Base-by-base conservation (phyloP, 1,284 basidiomycete genomes). In the Cryptococcus hybrid region DNA sequence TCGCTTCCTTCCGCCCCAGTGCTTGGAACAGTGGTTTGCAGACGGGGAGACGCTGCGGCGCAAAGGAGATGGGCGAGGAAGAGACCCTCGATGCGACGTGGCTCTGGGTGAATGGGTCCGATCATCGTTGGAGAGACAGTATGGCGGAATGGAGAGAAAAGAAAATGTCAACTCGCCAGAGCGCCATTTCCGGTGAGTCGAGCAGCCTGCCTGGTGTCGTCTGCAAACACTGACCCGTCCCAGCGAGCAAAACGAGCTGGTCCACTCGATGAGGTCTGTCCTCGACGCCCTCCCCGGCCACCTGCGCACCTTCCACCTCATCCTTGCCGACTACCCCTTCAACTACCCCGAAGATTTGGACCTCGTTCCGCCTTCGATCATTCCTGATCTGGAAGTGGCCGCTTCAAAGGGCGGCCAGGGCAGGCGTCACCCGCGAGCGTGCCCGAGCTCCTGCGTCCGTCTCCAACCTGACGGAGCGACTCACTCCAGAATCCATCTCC, bases 81-180 rank as follows among this genome's bases (percentile, higher is more conserved):
- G 73, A 74, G 38, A 64, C 55, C 34, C 59, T 76, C 15, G 76
- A 78, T 51, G 71, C 67, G 2, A 74, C 67, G 0, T 78, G 71
- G 71, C 56, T 73, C 0, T 76, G 76, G 76, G 75, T 76, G 15
- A 78, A 78, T 50, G 76, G 76, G 0, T 66, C 66, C 0, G 76
- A 78, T 59, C 53, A 54, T 8, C 55, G 70, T 2, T 78, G 75
- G 76, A 38, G 56, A n/a, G 52, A 63, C 11, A 64, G 64, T 13
- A 67, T 76, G 71, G 36, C 62, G 1, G 13, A 58, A 15, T 65
- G 63, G 59, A 51, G 64, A 9, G 45, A 51, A 1, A 61, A 36
- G 63, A 62, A 18, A 63, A 62, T 3, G 60, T 76, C 11, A 65
- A 65, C 38, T 71, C 71, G 1, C 74, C 73, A 0, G 68, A 66